Percentiles rank a stretch among this genome's conserved stretches.
Evolutionary conservation across 2,329 filamentous ascomycete species (phyloP).

Genomic region (Fusarium denticulatum): DNA sequence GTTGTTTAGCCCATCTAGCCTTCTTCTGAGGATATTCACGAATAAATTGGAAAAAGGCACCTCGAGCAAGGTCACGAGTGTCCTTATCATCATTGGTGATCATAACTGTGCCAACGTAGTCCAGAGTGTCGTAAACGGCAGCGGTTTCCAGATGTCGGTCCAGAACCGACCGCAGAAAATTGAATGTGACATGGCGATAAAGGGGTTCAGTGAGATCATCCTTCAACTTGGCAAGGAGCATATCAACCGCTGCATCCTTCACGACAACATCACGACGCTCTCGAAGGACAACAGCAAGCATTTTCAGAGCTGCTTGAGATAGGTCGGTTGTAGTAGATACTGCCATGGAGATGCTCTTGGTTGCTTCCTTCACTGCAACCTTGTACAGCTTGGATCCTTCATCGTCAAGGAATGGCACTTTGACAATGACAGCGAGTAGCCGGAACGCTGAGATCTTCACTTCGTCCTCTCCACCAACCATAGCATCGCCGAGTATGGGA

Average conservation of each 20-base stretch:
- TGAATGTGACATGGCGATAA: conserved; percentile 92
- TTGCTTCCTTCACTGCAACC: conserved; percentile 86
- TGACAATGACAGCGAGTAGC: conserved; percentile 84
- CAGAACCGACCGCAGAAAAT: conserved; percentile 88
- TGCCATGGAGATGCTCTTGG: conserved; percentile 80
- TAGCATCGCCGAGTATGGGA: conserved; percentile 86
- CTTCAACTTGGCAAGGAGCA: conserved; percentile 82
- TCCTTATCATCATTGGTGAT: conserved; percentile 93
- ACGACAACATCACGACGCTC: conserved; percentile 80
- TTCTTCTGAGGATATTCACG: conserved; percentile 94
- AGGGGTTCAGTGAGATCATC: conserved; percentile 93
- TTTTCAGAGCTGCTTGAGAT: conserved; percentile 87
- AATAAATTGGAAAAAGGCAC: conserved; percentile 93
- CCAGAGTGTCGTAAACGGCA: conserved; percentile 88
- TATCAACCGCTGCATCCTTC: conserved; percentile 83
- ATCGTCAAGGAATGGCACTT: conserved; percentile 81
- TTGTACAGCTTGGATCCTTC: conserved; percentile 71
- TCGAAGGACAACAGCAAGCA: conserved; percentile 84
- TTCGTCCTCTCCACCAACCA: conserved; percentile 88
- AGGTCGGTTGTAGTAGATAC: conserved; percentile 84
- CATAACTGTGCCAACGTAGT: conserved; percentile 91
- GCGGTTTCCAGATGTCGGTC: conserved; percentile 87
- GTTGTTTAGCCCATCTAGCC: conserved; percentile 86
- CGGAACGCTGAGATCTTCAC: conserved; percentile 89
- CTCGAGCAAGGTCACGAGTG: conserved; percentile 86